Evolutionary conservation across 805 yeast species (phyloP), one percentile per base, ranked within the genome.

Genomic region (Debaryomyces maramus): DNA sequence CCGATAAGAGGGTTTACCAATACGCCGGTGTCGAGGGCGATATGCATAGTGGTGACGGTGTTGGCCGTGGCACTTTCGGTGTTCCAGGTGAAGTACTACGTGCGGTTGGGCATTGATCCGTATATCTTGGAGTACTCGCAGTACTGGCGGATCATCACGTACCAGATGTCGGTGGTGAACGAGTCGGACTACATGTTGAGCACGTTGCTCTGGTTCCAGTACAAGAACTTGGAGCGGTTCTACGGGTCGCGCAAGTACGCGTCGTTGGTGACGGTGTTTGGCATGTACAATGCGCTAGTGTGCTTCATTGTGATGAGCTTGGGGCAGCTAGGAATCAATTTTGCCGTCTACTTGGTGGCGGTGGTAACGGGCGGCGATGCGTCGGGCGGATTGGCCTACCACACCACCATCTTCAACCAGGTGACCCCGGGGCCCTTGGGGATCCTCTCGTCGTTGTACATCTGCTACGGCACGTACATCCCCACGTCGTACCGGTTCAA

Each of bases 211-310:
- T 55, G 78, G 69, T 68, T 77, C 41, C 74, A 75, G 36, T 72
- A 73, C 50, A 78, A 81, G 53, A 72, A 69, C 29, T 46, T 82
- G 37, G 88, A 82, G 58, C 55, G 87, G 36, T 58, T 76, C 35
- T 72, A 72, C 51, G 87, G 87, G 1, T 71, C 81, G 9, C 57
- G 72, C 34, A 78, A 77, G 48, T 78, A 78, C 47, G 47, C 77
- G 8, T 71, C 79, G 26, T 51, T 77, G 11, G 52, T 81, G 2
- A 39, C 68, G 1, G 48, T 79, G 29, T 60, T 75, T 26, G 67
- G 67, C 18, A 11, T 72, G 2, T 82, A 80, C 61, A 81, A 80
- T 43, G 57, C 74, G 1, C 44, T 70, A 4, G 49, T 62, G 6
- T 56, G 73, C 4, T 56, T 69, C 9, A 27, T 67, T 1, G 40